Evolutionary conservation across 2,329 filamentous ascomycete genomes (phyloP).

Genomic region (Stagonosporopsis vannaccii): DNA sequence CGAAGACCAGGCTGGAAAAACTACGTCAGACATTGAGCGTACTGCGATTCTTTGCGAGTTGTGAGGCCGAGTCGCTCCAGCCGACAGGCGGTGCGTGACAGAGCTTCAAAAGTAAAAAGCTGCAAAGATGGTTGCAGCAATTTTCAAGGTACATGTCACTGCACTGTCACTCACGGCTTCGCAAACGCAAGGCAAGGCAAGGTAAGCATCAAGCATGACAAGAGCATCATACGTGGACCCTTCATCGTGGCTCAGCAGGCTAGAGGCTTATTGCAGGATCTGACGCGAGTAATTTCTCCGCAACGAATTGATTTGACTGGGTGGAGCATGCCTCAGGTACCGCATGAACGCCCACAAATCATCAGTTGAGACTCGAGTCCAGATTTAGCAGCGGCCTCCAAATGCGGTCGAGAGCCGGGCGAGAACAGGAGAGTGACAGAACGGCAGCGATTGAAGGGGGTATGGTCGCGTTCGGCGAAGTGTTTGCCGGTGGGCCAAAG

Average conservation of each 20-base stretch:
- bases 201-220: neutral
- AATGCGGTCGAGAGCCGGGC: slow-evolving; percentile 4
- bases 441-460: neutral
- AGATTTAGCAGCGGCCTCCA: slow-evolving; percentile 8
- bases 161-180: too few relatives aligned
- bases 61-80: too few relatives aligned
- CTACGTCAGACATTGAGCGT: slow-evolving; percentile 16
- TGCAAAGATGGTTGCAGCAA: too few relatives aligned
- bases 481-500: neutral
- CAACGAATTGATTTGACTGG: slow-evolving; percentile 10
- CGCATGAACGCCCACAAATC: slow-evolving; percentile 16
- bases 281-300: slow-evolving; percentile 22
- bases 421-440: neutral
- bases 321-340: slow-evolving; percentile 12
- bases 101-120: too few relatives aligned
- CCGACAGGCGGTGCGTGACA: too few relatives aligned
- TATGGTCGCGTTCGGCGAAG: slow-evolving; percentile 9
- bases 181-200: neutral
- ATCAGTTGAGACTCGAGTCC: neutral
- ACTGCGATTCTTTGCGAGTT: slow-evolving; percentile 31
- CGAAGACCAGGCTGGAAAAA: neutral
- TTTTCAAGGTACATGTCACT: too few relatives aligned
- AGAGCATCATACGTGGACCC: slow-evolving; percentile 7
- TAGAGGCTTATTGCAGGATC: slow-evolving; percentile 21
- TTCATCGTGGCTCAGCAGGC: slow-evolving; percentile 14